These are phyloP conservation scores for Fraxinus velutina DNA, from an alignment of 305 asterid genomes.

Conservation along the genomic window DNA sequence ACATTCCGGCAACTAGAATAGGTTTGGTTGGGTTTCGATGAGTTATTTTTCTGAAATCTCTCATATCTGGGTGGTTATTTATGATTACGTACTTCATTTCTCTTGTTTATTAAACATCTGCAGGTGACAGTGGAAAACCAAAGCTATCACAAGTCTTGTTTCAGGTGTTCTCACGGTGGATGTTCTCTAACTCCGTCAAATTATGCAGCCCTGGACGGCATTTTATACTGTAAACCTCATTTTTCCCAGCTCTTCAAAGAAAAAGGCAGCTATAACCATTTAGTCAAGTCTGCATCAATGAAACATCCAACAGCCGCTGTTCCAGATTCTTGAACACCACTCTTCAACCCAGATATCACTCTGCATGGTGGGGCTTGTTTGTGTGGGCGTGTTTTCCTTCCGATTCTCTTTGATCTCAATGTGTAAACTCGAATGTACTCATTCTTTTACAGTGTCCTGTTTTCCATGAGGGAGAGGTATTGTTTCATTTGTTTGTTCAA, in stretches of 20 bases:
- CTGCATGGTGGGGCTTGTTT: not conserved
- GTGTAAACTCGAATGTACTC: not conserved
- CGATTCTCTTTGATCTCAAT: not conserved
- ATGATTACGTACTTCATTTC: not conserved
- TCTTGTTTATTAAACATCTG: not conserved
- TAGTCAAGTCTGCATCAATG: slow-evolving; percentile 32
- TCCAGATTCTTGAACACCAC: not conserved
- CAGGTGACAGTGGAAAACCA: slow-evolving; percentile 53
- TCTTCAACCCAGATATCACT: not conserved
- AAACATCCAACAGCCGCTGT: not conserved
- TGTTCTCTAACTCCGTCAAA: slow-evolving; percentile 38
- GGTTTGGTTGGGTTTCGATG: not conserved
- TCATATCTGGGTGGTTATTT: not conserved
- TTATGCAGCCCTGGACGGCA: slow-evolving; percentile 49
- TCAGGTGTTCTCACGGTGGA: slow-evolving; percentile 49
- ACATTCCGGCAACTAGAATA: not conserved
- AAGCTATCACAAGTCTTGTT: slow-evolving; percentile 51
- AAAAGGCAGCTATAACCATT: slow-evolving; percentile 51
- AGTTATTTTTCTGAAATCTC: not conserved
- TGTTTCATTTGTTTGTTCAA: not conserved
- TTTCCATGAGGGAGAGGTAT: not conserved
- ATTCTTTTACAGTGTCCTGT: not conserved
- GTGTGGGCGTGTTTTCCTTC: not conserved
- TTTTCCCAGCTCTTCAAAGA: slow-evolving; percentile 54
- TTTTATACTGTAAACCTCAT: slow-evolving; percentile 53